Conservation (phyloP, 73 alveolate species). For the Breviolum minutum region DNA sequence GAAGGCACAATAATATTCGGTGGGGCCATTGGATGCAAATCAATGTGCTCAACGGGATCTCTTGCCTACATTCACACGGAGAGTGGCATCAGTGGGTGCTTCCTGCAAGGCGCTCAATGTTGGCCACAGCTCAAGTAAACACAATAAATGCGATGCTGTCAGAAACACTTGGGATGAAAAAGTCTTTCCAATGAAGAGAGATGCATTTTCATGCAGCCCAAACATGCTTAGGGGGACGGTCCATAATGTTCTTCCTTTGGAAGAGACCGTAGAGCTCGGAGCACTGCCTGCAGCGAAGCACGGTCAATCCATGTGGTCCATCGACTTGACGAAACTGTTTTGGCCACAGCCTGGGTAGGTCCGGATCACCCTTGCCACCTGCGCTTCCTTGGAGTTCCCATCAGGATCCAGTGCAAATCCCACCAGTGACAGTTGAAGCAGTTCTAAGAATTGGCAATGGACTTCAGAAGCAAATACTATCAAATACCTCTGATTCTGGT, state of each 20-base stretch:
- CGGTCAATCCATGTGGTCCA: background rate
- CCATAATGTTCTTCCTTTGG: conserved; percentile 92
- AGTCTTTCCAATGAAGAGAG: too few species aligned
- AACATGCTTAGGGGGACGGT: background rate
- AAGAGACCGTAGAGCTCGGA: conserved; percentile 91
- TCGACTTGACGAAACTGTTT: background rate
- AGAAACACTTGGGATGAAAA: too few species aligned
- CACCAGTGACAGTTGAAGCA: too few species aligned
- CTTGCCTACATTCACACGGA: conserved; percentile 22
- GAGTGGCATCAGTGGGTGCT: conserved; percentile 56
- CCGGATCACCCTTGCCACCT: conserved; percentile 88
- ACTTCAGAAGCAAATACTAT: too few species aligned
- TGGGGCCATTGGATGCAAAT: too few species aligned
- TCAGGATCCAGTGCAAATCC: background rate
- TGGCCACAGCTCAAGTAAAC: too few species aligned
- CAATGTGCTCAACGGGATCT: background rate
- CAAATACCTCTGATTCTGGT: too few species aligned
- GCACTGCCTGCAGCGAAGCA: conserved; percentile 37
- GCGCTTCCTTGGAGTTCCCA: conserved; percentile 35
- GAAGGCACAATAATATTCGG: too few species aligned
- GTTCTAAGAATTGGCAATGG: background rate
- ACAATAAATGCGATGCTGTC: too few species aligned
- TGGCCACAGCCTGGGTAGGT: conserved; percentile 18
- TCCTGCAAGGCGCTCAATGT: background rate
- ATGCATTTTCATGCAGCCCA: too few species aligned